Base-by-base conservation (phyloP, 108 stramenopile species). In the Cyclotella cryptica region DNA sequence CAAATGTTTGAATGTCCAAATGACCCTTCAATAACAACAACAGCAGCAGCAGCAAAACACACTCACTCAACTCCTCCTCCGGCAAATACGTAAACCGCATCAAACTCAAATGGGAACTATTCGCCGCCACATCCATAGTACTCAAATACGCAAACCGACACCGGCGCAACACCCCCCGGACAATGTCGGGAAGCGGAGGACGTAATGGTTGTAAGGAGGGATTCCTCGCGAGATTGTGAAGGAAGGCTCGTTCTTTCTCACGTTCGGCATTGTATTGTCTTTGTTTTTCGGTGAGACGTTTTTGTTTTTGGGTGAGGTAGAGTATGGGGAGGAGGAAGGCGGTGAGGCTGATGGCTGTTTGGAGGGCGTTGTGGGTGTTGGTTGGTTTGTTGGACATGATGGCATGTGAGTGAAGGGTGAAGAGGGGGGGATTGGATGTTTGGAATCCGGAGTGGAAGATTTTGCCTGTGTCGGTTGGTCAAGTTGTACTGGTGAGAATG, bases 61-160 rank as follows among this genome's bases (percentile, higher is more conserved):
- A 49, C 67, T 68, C 42, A 55, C 80, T 81, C 43, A 69, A 51
- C 24, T 80, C 85, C 30, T 76, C 65, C 26, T 86, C 84, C 4
- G 79, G 71, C 30, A 86, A 74, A 59, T 87, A 89, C 10, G 89
- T 89, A 44, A 89, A 89, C 41, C 89, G 59, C 89, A 89, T 89
- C 30, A 89, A 64, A 54, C 85, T 86, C 61, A 89, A 59, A 72
- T 89, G 89, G 0, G 81, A 71, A 15, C 66, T 69, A 0, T 40
- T 66, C 8, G 55, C 35, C 21, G 47, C 74, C 1, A 66, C 58
- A 58, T 89, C 87, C 30, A 89, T 78, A 9, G 89, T 89, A 40
- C 86, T 82, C 11, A 89, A 76, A 73, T 88, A 89, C 21, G 87
- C 86, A 62, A 89, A 77, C 22, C 81, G 62, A 66, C 89, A 87